Evolutionary conservation across 2,329 filamentous ascomycete species (phyloP), one percentile per base, ranked within the genome.

Genomic region (Fusarium newnesense): DNA sequence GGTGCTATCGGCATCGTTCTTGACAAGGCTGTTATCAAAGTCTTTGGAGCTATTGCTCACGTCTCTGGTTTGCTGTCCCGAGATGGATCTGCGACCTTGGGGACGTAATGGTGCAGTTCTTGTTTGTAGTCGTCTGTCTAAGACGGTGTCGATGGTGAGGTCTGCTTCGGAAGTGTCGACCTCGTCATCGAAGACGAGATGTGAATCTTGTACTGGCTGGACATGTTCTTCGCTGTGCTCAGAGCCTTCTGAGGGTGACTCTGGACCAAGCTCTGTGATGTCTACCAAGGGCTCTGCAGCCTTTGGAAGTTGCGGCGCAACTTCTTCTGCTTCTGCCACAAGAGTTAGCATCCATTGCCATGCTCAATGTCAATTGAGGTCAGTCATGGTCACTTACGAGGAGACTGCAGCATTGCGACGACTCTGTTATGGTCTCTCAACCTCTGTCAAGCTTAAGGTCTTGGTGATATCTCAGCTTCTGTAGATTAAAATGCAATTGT

Each of bases 301-400:
- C 21, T 56, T 56, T 32, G 52, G 37, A 2, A 56, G 37, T 19
- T 56, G 52, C 26, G 37, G 9, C 19, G 21, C 37, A 56, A 56
- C 37, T 5, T 56, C 37, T 56, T 56, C 52, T 56, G 28, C 21
- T 56, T 56, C 52, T 30, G 4, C 6, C 6, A 24, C 1, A 10
- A 1, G 26, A 32, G 8, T 56, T 24, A 56, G 26, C 8, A 24
- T 32, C 11, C 19, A 24, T 32, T 32, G 26, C 0, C 1, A 0
- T 2, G 26, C 0, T 24, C 4, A 19, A 11, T 7, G 26, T 0
- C 37, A 32, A 24, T 43, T 24, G 5, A 13, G 15, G 2, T 19
- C 2, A 8, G 52, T 32, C 0, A 1, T 24, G 16, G 52, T 11
- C 1, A 56, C 52, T 32, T 43, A 56, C 52, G 52, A 43, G 52